phyloP scores from a whole-genome alignment of 495 filamentous ascomycete species.

The Penicillium pulvis region DNA sequence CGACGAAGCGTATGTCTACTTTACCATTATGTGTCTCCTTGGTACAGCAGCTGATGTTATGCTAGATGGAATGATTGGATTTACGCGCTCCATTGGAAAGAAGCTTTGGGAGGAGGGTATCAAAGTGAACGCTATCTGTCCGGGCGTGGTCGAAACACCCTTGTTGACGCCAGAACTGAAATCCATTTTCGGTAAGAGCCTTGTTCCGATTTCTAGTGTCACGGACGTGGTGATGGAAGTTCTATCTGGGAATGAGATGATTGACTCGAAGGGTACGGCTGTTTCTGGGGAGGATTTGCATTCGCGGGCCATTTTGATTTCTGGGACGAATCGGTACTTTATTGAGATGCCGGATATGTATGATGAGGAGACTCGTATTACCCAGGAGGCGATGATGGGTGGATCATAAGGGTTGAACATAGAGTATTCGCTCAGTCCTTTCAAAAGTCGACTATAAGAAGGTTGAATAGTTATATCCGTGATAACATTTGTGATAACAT shows the following conservation, averaged over 20 bases:
- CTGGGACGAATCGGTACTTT: conserved; percentile 18
- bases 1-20: conserved; percentile 21
- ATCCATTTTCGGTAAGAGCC: conserved; percentile 11
- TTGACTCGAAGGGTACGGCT: conserved; percentile 13
- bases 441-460: too few relatives aligned
- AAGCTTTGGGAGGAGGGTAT: conserved; percentile 19
- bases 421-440: too few relatives aligned
- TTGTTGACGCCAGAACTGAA: conserved; percentile 11
- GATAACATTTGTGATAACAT: too few relatives aligned
- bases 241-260: conserved; percentile 14
- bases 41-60: not conserved
- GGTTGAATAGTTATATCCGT: too few relatives aligned
- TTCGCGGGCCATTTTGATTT: conserved; percentile 18
- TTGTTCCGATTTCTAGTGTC: conserved; percentile 13
- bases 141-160: conserved; percentile 19
- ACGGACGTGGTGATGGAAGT: conserved; percentile 10
- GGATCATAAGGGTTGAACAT: too few relatives aligned
- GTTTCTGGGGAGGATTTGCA: conserved; percentile 15
- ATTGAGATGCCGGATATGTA: conserved; percentile 13
- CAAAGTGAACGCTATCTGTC: conserved; percentile 26
- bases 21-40: not conserved
- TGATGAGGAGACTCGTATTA: conserved; percentile 1
- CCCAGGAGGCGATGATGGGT: not conserved
- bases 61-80: conserved; percentile 22
- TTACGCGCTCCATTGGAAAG: conserved; percentile 18